phyloP scores from a whole-genome alignment of 1,284 basidiomycete genomes.

The Sanghuangporus weigelae region DNA sequence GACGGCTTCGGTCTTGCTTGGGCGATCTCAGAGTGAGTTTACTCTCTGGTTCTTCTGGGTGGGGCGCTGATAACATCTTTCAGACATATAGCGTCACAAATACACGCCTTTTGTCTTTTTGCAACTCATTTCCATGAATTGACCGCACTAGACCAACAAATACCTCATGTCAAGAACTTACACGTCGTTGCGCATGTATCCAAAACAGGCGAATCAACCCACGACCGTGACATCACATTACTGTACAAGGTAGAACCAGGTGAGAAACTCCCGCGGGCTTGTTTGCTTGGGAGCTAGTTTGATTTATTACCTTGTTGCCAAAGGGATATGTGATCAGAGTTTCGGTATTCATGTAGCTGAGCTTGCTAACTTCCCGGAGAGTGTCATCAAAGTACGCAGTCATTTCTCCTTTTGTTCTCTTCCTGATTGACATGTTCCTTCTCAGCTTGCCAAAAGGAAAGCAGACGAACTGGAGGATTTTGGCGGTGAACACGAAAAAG shows the following conservation, averaged over 20 bases:
- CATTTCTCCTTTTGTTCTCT: not conserved
- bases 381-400: slow-evolving; percentile 74
- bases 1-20: slow-evolving; percentile 98
- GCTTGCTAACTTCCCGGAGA: slow-evolving; percentile 93
- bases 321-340: slow-evolving; percentile 91
- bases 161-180: slow-evolving; percentile 87
- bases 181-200: slow-evolving; percentile 95
- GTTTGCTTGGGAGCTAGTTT: not conserved
- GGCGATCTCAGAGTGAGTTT: slow-evolving; percentile 91
- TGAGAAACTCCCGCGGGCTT: slow-evolving; percentile 28
- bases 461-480: slow-evolving; percentile 97
- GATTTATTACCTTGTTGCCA: not conserved
- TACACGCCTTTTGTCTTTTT: slow-evolving; percentile 92
- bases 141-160: slow-evolving; percentile 84
- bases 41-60: not conserved
- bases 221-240: slow-evolving; percentile 86
- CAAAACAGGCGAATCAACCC: slow-evolving; percentile 46
- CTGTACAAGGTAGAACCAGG: slow-evolving; percentile 96
- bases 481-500: slow-evolving; percentile 40
- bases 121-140: slow-evolving; percentile 99
- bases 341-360: slow-evolving; percentile 99
- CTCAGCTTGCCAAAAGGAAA: slow-evolving; percentile 86
- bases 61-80: not conserved
- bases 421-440: not conserved
- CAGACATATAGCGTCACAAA: slow-evolving; percentile 89